phyloP scores from a whole-genome alignment of 495 filamentous ascomycete genomes.

The Talaromyces liani region DNA sequence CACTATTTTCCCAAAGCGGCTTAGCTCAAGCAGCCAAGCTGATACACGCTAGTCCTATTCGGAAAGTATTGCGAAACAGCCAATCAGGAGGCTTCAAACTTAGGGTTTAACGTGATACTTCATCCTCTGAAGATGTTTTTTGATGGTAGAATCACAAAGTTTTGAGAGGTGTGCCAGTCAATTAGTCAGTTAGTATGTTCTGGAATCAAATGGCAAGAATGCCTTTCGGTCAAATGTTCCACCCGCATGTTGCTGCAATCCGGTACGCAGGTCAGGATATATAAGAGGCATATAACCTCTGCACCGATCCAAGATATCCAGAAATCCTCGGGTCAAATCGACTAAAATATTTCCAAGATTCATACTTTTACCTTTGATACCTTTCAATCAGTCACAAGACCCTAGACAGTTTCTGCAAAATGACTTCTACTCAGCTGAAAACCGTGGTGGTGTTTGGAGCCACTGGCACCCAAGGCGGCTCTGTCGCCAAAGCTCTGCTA shows the following conservation, averaged over 20 bases:
- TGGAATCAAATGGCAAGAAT: background rate
- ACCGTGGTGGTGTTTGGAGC: conserved; percentile 41
- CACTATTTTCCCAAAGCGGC: background rate
- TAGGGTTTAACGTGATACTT: background rate
- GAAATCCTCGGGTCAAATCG: too few relatives aligned
- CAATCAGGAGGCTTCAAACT: background rate
- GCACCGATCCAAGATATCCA: too few relatives aligned
- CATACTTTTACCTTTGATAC: background rate
- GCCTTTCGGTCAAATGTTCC: background rate
- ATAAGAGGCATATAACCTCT: background rate
- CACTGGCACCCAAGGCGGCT: conserved; percentile 32
- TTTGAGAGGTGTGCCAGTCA: background rate
- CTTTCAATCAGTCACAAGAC: background rate
- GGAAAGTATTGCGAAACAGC: conserved; percentile 8
- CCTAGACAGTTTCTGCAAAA: background rate
- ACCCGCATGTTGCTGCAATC: background rate
- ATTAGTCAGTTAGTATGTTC: background rate
- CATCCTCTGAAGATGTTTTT: background rate
- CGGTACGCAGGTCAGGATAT: background rate
- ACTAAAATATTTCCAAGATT: too few relatives aligned
- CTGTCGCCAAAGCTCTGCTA: conserved; percentile 20
- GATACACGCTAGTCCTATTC: background rate
- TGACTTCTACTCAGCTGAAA: conserved; percentile 14
- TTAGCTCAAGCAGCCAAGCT: background rate
- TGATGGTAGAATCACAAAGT: background rate